Evolutionary conservation across 2,329 filamentous ascomycete genomes (phyloP), one percentile per base, ranked within the genome.

Genomic region (Fusarium ambrosium): DNA sequence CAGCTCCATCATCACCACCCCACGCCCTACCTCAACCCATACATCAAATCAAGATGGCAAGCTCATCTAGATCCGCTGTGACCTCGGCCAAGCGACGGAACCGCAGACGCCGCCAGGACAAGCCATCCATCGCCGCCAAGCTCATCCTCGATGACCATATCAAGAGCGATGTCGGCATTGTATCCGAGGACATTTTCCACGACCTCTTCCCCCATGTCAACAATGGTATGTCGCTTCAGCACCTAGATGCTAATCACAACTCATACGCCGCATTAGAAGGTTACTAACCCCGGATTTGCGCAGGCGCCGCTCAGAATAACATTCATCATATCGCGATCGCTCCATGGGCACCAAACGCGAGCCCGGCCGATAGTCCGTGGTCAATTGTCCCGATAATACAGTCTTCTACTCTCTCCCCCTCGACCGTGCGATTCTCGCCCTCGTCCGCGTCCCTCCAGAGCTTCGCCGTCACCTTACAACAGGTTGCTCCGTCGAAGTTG

Each of bases 131-230:
- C 68, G 89, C 94, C 68, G 95, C 95, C 66, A 92, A 93, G 68
- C 87, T 98, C 61, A 89, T 97, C 41, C 90, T 98, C 66, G 95
- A 98, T 83, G 93, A 95, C 80, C 92, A 93, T 82, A 88, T 97
- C 78, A 94, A 93, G 84, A 94, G 94, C 63, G 94, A 98, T 80
- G 89, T 95, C 71, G 97, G 95, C 73, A 90, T 97, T 74, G 84
- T 98, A 63, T 98, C 96, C 14, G 92, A 95, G 79, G 95, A 98
- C 82, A 88, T 99, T 62, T 95, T 95, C 79, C 87, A 89, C 56
- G 93, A 97, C 80, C 88, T 98, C 62, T 95, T 97, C 84, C 92
- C 94, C 72, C 85, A 90, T 77, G 79, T 89, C 77, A 83, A 84
- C 75, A 79, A 86, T 80, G 82, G 89, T 91, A 81, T 82, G 89